Evolutionary conservation across 352 stramenopile species (phyloP), one percentile per base, ranked within the genome.

Genomic region (Aphanomyces cochlioides): DNA sequence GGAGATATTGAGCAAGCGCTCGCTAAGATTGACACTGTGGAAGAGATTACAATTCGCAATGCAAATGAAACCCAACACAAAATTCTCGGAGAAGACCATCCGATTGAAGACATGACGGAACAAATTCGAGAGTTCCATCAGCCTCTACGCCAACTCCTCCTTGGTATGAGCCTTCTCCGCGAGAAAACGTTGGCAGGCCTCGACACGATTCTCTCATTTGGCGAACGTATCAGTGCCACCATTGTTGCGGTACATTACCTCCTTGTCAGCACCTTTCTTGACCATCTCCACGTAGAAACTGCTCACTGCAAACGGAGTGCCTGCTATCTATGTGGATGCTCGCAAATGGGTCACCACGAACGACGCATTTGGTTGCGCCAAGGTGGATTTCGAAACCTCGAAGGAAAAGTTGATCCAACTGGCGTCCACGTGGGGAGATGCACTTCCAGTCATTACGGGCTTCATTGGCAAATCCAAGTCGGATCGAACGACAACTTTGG

Each of bases 121-220:
- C 56, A 85, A 38, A 74, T 94, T 17, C 53, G 77, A 2, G 76
- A 79, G 34, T 87, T 89, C 73, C 90, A 91, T 68, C 83, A 89
- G 39, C 84, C 86, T 40, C 73, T 94, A 50, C 84, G 84, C 1
- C 82, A 94, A 69, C 75, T 94, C 48, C 67, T 94, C 13, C 88
- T 84, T 61, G 86, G 86, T 4, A 90, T 94, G 58, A 88, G 74
- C 48, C 66, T 92, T 56, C 72, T 94, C 53, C 80, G 90, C 67
- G 86, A 94, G 68, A 84, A 89, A 71, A 94, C 86, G 5, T 57
- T 74, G 5, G 80, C 82, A 0, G 81, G 83, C 2, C 78, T 89
- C 10, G 86, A 94, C 72, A 89, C 77, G 13, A 83, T 92, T 53
- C 77, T 94, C 48, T 90, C 86, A 15, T 94, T 90, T 34, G 86